These are phyloP conservation scores for Podospora conica DNA, from an alignment of 495 filamentous ascomycete genomes.

Conservation along the genomic window DNA sequence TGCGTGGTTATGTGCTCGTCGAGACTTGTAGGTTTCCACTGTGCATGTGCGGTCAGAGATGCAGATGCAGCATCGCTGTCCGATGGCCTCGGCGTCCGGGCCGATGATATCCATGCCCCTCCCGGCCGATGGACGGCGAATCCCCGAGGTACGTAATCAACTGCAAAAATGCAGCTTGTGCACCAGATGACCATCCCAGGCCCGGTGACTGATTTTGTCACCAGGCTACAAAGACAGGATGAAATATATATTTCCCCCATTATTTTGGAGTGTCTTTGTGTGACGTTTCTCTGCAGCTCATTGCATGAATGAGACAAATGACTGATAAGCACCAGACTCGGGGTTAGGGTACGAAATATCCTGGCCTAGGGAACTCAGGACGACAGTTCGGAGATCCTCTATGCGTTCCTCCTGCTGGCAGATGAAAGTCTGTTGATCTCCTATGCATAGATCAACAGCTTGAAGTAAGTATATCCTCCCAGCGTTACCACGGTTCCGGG, in stretches of 20 bases:
- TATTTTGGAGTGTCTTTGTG: neutral
- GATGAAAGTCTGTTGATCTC: neutral
- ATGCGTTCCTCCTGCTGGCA: neutral
- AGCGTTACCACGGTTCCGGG: neutral
- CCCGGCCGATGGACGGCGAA: neutral
- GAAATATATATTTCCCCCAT: neutral
- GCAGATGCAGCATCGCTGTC: neutral
- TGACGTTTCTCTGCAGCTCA: neutral
- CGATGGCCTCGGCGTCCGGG: neutral
- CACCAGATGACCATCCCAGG: neutral
- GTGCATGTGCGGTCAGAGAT: neutral
- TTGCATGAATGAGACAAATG: neutral
- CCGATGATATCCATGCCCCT: neutral
- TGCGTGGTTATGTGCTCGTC: neutral
- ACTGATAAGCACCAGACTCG: neutral
- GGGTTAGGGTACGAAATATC: neutral
- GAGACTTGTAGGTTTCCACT: neutral
- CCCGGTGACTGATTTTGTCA: neutral
- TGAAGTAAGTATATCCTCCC: neutral
- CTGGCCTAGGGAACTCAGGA: neutral
- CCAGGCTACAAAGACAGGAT: neutral
- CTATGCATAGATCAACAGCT: neutral
- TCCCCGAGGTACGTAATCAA: neutral
- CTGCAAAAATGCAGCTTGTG: neutral
- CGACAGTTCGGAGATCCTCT: neutral